Percentiles rank a stretch among this genome's conserved stretches.
phyloP scores from a whole-genome alignment of 2,329 filamentous ascomycete genomes.

The Xylariaceae sp. region DNA sequence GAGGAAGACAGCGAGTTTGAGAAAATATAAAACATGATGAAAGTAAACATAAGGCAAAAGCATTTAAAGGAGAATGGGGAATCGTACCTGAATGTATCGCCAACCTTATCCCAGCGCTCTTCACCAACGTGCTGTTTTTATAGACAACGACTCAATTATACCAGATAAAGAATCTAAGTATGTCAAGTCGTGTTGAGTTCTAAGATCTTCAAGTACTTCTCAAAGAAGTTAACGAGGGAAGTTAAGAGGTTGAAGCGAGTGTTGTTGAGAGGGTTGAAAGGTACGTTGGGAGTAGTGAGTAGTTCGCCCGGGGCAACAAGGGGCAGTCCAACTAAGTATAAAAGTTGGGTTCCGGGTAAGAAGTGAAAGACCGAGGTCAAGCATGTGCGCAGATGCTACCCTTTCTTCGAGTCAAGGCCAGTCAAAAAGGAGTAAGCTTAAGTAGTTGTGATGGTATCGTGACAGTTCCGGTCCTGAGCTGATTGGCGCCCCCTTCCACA shows the following conservation, averaged over 20 bases:
- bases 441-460: constrained; percentile 1
- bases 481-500: constrained; percentile 17
- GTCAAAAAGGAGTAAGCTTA: too few relatives aligned
- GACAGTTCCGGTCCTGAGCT: constrained; percentile 3
- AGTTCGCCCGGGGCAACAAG: too few relatives aligned
- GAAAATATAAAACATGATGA: too few relatives aligned
- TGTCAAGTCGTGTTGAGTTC: too few relatives aligned
- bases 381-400: constrained; percentile 14
- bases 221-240: too few relatives aligned
- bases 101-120: neutral
- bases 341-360: constrained; percentile 2
- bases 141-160: neutral
- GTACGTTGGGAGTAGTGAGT: neutral
- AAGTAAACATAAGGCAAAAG: too few relatives aligned
- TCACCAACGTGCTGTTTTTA: neutral
- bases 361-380: constrained; percentile 18
- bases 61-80: too few relatives aligned
- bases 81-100: constrained; percentile 8
- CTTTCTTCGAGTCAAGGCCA: too few relatives aligned
- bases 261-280: constrained; percentile 1
- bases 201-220: too few relatives aligned
- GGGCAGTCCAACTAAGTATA: neutral
- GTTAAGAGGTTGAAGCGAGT: neutral
- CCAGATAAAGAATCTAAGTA: neutral
- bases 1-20: too few relatives aligned